Evolutionary conservation across 2,329 filamentous ascomycete genomes (phyloP), one percentile per base, ranked within the genome.

Genomic region (Fusarium xyrophilum): DNA sequence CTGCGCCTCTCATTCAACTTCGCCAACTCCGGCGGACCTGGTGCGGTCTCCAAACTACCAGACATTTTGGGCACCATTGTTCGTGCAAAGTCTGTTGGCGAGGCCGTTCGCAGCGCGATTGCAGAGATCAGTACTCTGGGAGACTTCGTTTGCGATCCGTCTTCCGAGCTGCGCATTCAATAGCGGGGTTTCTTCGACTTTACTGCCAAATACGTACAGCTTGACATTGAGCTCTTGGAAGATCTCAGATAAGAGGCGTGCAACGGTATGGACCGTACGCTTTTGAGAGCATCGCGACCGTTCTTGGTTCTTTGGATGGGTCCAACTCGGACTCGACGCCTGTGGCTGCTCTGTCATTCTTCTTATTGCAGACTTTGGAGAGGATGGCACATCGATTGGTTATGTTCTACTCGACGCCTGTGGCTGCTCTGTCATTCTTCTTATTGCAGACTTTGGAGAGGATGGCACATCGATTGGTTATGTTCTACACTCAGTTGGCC

Each of bases 231-330:
- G 55, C 80, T 87, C 3, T 79, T 87, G 6, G 84, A 87, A 63
- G 82, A 84, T 56, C 81, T 86, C 3, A 80, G 85, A 10, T 81
- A 83, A 48, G 84, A 86, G 65, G 83, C 82, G 0, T 85, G 84
- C 53, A 77, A 78, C 25, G 85, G 85, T 12, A 87, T 87, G 83
- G 84, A 87, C n/a, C n/a, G n/a, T n/a, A n/a, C 62, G 84, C 84
- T 2, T 85, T 85, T 28, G 83, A 82, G 44, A 79, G 77, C 25
- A 76, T 86, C 30, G 80, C 81, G 67, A 55, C 65, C 0, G 60
- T 61, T 1, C 28, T 71, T 1, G 61, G 56, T 11, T 67, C 62
- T 0, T 28, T 42, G 4, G 40, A 81, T 25, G 80, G 81, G n/a
- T 74, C 76, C 0, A 71, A 77, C 9, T 76, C 76, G 2, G 79